Evolutionary conservation across 208 protist species (phyloP).

Genomic region (Porcisia hertigi): DNA sequence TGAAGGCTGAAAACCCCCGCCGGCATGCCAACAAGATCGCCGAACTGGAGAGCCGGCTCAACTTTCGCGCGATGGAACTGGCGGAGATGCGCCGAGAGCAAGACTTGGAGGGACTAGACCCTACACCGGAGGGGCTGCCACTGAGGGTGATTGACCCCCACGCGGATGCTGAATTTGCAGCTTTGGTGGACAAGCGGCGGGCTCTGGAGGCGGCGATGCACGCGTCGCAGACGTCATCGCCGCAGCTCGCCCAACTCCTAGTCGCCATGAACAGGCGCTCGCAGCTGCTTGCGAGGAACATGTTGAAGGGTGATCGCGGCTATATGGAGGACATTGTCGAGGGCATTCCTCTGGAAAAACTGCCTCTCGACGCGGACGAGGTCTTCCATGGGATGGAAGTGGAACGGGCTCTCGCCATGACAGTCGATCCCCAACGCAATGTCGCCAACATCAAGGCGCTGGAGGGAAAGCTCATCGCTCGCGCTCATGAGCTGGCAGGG

Average conservation of each 20-base stretch:
- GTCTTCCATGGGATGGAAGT: conserved; percentile 62
- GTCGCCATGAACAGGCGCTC: conserved; percentile 39
- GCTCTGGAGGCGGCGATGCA: conserved; percentile 27
- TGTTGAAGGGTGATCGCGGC: conserved; percentile 36
- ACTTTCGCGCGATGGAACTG: conserved; percentile 53
- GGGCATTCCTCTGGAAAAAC: conserved; percentile 56
- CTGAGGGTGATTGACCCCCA: conserved; percentile 47
- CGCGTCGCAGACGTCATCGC: conserved; percentile 14
- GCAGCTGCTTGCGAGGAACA: conserved; percentile 41
- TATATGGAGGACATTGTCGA: conserved; percentile 40
- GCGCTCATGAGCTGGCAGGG: conserved; percentile 65
- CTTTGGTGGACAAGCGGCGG: conserved; percentile 52
- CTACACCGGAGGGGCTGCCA: conserved; percentile 55
- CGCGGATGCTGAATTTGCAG: conserved; percentile 43
- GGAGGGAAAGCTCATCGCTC: conserved; percentile 57
- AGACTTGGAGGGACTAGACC: conserved; percentile 41
- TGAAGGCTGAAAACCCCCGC: conserved; percentile 23
- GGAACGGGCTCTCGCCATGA: conserved; percentile 61
- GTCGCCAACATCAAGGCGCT: conserved; percentile 48
- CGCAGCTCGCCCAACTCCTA: conserved; percentile 33
- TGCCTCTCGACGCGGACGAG: conserved; percentile 62
- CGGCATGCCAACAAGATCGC: conserved; percentile 51
- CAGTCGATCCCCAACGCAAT: conserved; percentile 53
- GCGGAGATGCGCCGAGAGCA: conserved; percentile 45
- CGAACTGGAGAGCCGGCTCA: conserved; percentile 63